Evolutionary conservation across 331 rosid genomes (phyloP), one percentile per base, ranked within the genome.

Genomic region (Saraca asoca): DNA sequence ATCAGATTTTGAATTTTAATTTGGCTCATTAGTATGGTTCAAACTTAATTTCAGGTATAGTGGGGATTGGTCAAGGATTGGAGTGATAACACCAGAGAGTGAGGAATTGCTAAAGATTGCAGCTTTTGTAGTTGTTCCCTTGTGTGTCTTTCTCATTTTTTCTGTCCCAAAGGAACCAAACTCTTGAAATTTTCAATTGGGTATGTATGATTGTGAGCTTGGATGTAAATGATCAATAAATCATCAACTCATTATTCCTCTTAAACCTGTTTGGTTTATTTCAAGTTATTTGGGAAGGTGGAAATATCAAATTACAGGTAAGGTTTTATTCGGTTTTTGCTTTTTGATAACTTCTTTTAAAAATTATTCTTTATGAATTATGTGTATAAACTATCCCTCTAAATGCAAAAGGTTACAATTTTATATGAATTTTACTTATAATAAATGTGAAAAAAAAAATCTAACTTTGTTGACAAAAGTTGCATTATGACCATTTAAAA

Each of bases 41-140:
- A 58, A 67, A 42, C 7, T 5, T 18, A 64, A 33, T 41, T 74
- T 68, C 83, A 91, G 96, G 90, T 92, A 87, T 60, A 92, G 93
- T 53, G 96, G 96, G 64, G 98, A 92, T 66, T 92, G 98, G 98
- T 92, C 98, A 5, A 92, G 98, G 75, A 89, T 89, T 71, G 96
- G 96, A 51, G 98, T 77, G 38, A 79, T 92, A 39, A 79, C 98
- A 59, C 75, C 60, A 49, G 83, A 92, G 74, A 75, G 1, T 17
- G 98, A 89, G 70, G 85, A 80, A 2, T 72, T 89, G 73, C 76
- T 89, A 0, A 87, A 82, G 83, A 41, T 82, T 70, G 86, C 89
- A 52, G 96, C 95, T 12, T 87, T 87, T 56, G 42, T 74, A 0
- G 93, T 92, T 35, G 84, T 77, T 79, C 96, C 98, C 0, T 44